These are phyloP conservation scores for Tuber brumale DNA, from an alignment of 495 filamentous ascomycete genomes.

Conservation along the genomic window DNA sequence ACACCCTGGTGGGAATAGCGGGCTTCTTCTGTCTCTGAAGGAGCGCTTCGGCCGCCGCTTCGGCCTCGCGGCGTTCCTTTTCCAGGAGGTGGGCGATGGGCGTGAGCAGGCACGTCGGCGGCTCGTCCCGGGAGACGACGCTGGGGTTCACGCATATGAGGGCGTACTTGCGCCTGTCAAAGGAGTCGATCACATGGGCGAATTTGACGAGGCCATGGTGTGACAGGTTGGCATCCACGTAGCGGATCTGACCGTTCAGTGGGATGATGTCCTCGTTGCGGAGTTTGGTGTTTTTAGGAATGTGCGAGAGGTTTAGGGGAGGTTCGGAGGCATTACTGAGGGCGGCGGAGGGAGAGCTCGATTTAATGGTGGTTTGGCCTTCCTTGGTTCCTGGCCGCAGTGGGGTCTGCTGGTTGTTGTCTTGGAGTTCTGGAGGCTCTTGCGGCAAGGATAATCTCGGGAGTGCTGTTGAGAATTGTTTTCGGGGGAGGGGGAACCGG, in stretches of 20 bases:
- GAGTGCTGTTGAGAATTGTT: background rate
- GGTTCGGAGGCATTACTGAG: background rate
- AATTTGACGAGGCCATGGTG: slow-evolving; percentile 44
- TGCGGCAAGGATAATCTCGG: background rate
- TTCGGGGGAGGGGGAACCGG: background rate
- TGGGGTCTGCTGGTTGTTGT: background rate
- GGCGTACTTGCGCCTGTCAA: slow-evolving; percentile 48
- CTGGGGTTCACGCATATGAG: slow-evolving; percentile 48
- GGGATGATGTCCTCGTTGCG: slow-evolving; percentile 48
- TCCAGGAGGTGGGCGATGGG: slow-evolving; percentile 46
- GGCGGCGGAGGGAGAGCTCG: background rate
- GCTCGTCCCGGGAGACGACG: slow-evolving; percentile 41
- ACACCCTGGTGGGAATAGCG: slow-evolving; percentile 47
- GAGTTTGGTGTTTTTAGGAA: background rate
- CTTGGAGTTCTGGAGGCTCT: background rate
- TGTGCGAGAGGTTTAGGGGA: background rate
- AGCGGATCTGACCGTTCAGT: slow-evolving; percentile 42
- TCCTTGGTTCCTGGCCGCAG: background rate
- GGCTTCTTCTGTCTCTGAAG: slow-evolving; percentile 22
- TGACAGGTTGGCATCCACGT: slow-evolving; percentile 47
- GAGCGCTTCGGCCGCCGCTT: slow-evolving; percentile 4
- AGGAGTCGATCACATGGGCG: slow-evolving; percentile 44
- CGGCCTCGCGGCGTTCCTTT: slow-evolving; percentile 38
- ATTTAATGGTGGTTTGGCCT: background rate
- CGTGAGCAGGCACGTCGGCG: slow-evolving; percentile 54